Evolutionary conservation across 108 stramenopile species (phyloP), one percentile per base, ranked within the genome.

Genomic region (Pseudonitzschia multistriata): DNA sequence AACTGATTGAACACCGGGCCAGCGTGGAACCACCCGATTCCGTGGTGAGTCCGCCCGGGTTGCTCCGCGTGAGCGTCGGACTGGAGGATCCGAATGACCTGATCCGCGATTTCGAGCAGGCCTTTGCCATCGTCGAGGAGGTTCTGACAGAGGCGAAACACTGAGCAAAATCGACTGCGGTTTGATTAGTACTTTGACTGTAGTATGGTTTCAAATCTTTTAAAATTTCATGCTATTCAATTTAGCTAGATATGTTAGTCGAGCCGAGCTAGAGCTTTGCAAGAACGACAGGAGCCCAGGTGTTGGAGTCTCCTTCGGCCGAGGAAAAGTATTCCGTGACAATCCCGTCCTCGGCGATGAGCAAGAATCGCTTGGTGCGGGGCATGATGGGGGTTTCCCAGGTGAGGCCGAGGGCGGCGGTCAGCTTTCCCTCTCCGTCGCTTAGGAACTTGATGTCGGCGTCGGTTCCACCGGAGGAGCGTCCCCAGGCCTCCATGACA

Each of bases 1-100:
- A 98, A 80, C 73, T 98, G 28, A 88, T 96, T 40, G 96, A 97
- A 74, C 93, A 95, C 67, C 77, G 96, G 34, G 90, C 93, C 2
- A 88, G 92, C 48, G 97, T 98, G 31, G 98, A 96, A 73, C 92
- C 93, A 33, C 82, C 85, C 11, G 88, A 72, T 29, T 53, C 85
- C 22, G 64, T 77, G 33, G 77, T 71, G 6, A 91, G 94, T 75
- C 93, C 93, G 25, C 86, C 85, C 15, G 89, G 90, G 29, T 74
- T 98, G 68, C 80, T 98, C 21, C 78, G 98, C 28, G 59, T 98
- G 10, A 87, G 88, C 70, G 87, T 94, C 24, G 98, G 98, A 17
- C 65, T 97, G 34, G 98, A 98, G 74, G 72, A 82, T 60, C 76
- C 48, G 25, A 64, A 77, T 10, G 98, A 98, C 84, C 69, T 98